A percentile compares a stretch with the other conserved stretches of the same genome.
These are phyloP conservation scores for Pseudocercospora ulei DNA, from an alignment of 2,329 filamentous ascomycete species.

Conservation along the genomic window DNA sequence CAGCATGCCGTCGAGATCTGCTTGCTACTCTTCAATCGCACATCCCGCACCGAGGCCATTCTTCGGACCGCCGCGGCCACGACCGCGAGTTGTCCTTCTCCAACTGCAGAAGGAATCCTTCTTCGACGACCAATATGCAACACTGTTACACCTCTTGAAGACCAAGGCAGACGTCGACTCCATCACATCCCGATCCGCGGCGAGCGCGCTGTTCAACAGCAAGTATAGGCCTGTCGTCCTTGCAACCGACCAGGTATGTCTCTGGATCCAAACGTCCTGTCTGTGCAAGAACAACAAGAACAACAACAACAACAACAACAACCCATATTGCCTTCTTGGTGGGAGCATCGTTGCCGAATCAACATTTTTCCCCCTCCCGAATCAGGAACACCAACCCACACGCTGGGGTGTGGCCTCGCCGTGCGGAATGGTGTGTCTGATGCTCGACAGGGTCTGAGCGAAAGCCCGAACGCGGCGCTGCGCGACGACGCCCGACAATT, in stretches of 20 bases:
- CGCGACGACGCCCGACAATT: conserved; percentile 18
- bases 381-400: too few species aligned
- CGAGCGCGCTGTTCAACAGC: conserved; percentile 11
- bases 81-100: conserved; percentile 17
- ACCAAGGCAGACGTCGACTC: conserved; percentile 16
- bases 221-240: conserved; percentile 15
- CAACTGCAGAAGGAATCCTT: conserved; percentile 20
- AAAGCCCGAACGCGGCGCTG: conserved; percentile 10
- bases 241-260: conserved; percentile 13
- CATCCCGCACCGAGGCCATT: conserved; percentile 12
- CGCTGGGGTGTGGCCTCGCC: too few species aligned
- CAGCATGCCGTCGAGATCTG: conserved; percentile 17
- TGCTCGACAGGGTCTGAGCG: conserved; percentile 14
- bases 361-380: too few species aligned
- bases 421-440: too few species aligned
- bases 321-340: too few species aligned
- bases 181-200: conserved; percentile 14
- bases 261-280: neutral
- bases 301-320: too few species aligned
- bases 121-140: conserved; percentile 19
- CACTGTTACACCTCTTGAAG: conserved; percentile 11
- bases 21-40: conserved; percentile 12
- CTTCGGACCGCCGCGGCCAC: conserved; percentile 14
- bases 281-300: too few species aligned
- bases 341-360: too few species aligned